Evolutionary conservation across 805 yeast genomes (phyloP), one percentile per base, ranked within the genome.

Genomic region (Nakazawaea wyomingensis): DNA sequence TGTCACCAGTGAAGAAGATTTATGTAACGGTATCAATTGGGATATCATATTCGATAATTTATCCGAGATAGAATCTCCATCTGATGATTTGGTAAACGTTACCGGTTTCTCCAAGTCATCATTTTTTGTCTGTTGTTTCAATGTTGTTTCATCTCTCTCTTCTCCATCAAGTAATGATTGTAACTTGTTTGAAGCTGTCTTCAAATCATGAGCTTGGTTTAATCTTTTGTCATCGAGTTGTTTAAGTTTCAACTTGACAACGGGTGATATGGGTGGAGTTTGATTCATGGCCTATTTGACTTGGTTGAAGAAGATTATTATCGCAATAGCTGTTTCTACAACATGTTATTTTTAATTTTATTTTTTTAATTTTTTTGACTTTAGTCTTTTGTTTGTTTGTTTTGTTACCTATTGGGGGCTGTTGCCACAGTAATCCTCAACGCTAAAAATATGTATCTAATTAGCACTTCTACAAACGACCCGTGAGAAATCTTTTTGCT

Each of bases 261-360:
- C 40, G n/a, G 47, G 47, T 19, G 47, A 44, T 11, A 44, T 44
- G 6, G 47, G 47, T 6, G 47, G 47, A 18, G 47, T 44, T 24
- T 44, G 47, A 33, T 44, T 44, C 47, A 44, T 30, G n/a, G n/a
- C n/a, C n/a, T n/a, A n/a, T n/a, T n/a, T n/a, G n/a, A n/a, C n/a
- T n/a, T n/a, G n/a, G n/a, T n/a, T 28, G 8, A 2, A 27, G 17
- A 18, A 18, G 17, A 8, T 28, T 28, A 27, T 9, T 27, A 32
- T 11, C 8, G 30, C 16, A 21, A 32, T 24, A 32, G 19, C 24
- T 39, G 30, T 14, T 27, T 39, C 11, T 31, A n/a, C n/a, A n/a
- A n/a, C 18, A 10, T 39, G 10, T 24, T 32, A 7, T 39, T 39
- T 24, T 17, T 32, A n/a, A 27, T 40, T 32, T 24, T 24, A 2